Evolutionary conservation across 345 rosid species (phyloP).

Genomic region (Bruguiera parviflora): DNA sequence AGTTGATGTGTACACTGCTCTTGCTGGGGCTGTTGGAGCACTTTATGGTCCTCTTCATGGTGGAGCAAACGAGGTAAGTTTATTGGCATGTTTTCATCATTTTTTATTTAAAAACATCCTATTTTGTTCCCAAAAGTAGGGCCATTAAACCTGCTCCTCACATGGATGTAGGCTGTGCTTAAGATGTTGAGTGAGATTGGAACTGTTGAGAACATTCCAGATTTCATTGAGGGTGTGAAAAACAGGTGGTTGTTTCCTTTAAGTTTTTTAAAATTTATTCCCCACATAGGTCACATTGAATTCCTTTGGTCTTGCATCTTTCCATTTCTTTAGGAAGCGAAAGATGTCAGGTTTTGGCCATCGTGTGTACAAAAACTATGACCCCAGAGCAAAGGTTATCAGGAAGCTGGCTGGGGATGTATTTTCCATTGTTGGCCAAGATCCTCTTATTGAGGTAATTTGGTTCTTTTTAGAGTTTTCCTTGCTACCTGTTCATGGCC

Average conservation of each 20-base stretch:
- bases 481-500: background rate
- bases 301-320: background rate
- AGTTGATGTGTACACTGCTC: conserved; percentile 88
- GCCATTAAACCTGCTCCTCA: background rate
- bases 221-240: conserved; percentile 89
- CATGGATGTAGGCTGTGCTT: conserved; percentile 73
- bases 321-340: conserved; percentile 53
- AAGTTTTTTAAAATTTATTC: background rate
- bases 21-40: conserved; percentile 97
- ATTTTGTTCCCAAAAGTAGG: too few relatives aligned
- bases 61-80: conserved; percentile 88
- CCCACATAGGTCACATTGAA: background rate
- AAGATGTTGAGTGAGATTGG: conserved; percentile 95
- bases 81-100: conserved; percentile 10
- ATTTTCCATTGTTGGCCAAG: conserved; percentile 88
- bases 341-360: conserved; percentile 99
- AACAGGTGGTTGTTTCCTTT: conserved; percentile 51
- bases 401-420: conserved; percentile 92
- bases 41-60: conserved; percentile 98
- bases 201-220: conserved; percentile 86
- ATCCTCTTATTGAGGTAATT: conserved; percentile 93
- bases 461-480: conserved; percentile 8
- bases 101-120: background rate
- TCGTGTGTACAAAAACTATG: conserved; percentile 97
- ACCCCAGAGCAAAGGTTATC: conserved; percentile 94